These are phyloP conservation scores for Calamus simplicifolius DNA, from an alignment of 176 grass and related monocot species.

Conservation along the genomic window DNA sequence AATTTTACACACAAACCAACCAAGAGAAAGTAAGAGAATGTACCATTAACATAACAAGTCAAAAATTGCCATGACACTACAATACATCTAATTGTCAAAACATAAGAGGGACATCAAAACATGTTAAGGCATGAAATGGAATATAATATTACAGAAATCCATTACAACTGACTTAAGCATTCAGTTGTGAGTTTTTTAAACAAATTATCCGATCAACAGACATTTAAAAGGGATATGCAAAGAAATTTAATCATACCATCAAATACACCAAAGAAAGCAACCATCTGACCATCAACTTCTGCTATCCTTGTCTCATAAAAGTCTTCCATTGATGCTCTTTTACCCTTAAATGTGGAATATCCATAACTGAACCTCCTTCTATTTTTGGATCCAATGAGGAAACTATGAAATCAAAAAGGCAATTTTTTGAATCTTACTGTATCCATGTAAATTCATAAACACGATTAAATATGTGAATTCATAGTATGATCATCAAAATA, in stretches of 20 bases:
- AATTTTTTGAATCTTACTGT: neutral
- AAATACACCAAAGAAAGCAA: constrained; percentile 32
- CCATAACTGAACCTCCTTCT: constrained; percentile 29
- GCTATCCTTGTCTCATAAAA: constrained; percentile 24
- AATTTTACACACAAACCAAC: constrained; percentile 7
- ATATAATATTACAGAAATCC: no score
- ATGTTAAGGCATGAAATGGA: no score
- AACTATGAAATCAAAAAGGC: constrained; percentile 5
- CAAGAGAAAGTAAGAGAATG: neutral
- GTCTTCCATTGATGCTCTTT: constrained; percentile 39
- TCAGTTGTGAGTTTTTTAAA: neutral
- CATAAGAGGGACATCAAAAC: no score
- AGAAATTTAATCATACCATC: constrained; percentile 22
- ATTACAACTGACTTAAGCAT: neutral
- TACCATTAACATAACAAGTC: neutral
- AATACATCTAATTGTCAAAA: neutral
- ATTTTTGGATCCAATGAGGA: constrained; percentile 17
- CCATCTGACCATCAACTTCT: constrained; percentile 33
- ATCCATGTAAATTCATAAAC: no score
- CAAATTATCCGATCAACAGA: neutral
- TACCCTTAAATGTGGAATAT: constrained; percentile 31
- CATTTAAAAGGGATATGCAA: neutral
- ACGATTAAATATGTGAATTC: no score
- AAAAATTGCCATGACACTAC: neutral
- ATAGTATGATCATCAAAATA: no score